Conservation (phyloP, 2,329 filamentous ascomycete species). For the Allantophomopsis lycopodina region DNA sequence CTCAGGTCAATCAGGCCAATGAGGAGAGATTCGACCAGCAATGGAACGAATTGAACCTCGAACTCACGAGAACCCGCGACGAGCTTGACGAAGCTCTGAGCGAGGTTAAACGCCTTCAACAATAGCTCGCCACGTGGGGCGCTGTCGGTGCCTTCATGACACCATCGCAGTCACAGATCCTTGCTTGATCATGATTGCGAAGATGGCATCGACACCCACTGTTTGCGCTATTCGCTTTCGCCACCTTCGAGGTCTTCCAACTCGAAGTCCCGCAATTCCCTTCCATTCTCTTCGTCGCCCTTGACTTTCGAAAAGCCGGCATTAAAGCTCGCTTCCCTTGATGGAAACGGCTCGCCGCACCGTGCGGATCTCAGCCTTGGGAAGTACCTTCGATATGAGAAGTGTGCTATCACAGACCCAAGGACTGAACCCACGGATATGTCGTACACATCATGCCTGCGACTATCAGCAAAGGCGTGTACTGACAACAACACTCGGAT, state of each 20-base stretch:
- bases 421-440: constrained; percentile 47
- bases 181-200: too few species aligned
- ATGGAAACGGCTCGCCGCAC: constrained; percentile 44
- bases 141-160: too few species aligned
- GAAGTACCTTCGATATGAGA: constrained; percentile 54
- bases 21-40: too few species aligned
- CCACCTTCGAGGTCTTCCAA: background rate
- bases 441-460: constrained; percentile 52
- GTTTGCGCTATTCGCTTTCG: background rate
- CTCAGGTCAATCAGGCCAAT: too few species aligned
- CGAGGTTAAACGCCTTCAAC: too few species aligned
- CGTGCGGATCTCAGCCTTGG: constrained; percentile 34
- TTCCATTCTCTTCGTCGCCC: constrained; percentile 2
- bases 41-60: too few species aligned
- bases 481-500: background rate
- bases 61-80: too few species aligned
- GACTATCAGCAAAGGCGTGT: background rate
- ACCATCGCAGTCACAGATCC: too few species aligned
- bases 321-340: constrained; percentile 8
- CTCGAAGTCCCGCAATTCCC: background rate
- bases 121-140: too few species aligned
- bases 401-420: constrained; percentile 46
- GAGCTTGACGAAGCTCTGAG: too few species aligned
- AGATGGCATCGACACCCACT: too few species aligned
- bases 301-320: constrained; percentile 4